Percentiles rank a stretch among this genome's conserved stretches.
phyloP scores from a whole-genome alignment of 768 basidiomycete species.

The Podaxis sp. region DNA sequence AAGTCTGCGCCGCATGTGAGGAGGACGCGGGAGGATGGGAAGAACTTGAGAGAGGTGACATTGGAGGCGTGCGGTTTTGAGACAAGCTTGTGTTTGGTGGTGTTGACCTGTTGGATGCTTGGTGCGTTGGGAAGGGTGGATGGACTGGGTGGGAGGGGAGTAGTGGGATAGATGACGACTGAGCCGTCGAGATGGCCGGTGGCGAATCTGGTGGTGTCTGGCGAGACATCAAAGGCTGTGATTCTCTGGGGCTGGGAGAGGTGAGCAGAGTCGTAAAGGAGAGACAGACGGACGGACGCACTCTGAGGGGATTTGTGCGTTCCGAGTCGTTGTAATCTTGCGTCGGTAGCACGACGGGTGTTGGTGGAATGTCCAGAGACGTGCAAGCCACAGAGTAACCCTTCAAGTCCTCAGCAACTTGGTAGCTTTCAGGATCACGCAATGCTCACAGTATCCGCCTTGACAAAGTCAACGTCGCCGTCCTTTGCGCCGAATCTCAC shows the following conservation, averaged over 20 bases:
- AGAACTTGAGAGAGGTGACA: slow-evolving; percentile 47
- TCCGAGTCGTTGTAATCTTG: slow-evolving; percentile 51
- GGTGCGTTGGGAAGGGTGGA: slow-evolving; percentile 2
- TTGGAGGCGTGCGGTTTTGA: slow-evolving; percentile 49
- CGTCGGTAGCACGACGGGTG: slow-evolving; percentile 10
- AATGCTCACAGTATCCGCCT: slow-evolving; percentile 28
- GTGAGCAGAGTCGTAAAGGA: neutral
- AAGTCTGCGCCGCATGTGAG: slow-evolving; percentile 73
- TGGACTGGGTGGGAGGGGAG: slow-evolving; percentile 22
- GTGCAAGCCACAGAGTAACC: slow-evolving; percentile 46
- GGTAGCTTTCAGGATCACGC: slow-evolving; percentile 23
- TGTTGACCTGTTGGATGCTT: slow-evolving; percentile 23
- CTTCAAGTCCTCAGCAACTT: slow-evolving; percentile 19
- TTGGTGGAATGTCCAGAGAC: slow-evolving; percentile 41
- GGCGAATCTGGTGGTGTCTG: slow-evolving; percentile 50
- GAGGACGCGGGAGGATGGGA: slow-evolving; percentile 71
- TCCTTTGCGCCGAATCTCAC: slow-evolving; percentile 47
- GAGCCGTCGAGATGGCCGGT: slow-evolving; percentile 59
- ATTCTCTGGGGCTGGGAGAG: slow-evolving; percentile 50
- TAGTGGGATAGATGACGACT: slow-evolving; percentile 47
- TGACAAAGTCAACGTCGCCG: slow-evolving; percentile 45
- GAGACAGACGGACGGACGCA: slow-evolving; percentile 21
- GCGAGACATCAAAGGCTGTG: slow-evolving; percentile 62
- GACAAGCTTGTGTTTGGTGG: slow-evolving; percentile 29
- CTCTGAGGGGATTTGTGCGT: slow-evolving; percentile 39